These are phyloP conservation scores for Aspergillus affinis DNA, from an alignment of 495 filamentous ascomycete genomes.

Conservation along the genomic window DNA sequence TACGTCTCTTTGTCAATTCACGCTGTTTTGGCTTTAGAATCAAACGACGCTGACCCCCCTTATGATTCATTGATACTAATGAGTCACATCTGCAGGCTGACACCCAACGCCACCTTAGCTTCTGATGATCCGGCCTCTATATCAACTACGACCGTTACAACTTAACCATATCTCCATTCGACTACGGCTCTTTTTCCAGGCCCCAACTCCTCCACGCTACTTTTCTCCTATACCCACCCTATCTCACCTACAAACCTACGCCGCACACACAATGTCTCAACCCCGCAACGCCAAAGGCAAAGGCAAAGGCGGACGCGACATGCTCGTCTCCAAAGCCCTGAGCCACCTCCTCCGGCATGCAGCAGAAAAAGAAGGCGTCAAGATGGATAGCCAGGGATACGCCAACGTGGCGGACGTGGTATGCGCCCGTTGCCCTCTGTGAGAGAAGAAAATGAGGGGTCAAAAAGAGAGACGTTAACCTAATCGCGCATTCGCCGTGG, in stretches of 20 bases:
- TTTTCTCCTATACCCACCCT: background rate
- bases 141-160: background rate
- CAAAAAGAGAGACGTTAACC: background rate
- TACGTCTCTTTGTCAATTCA: background rate
- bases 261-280: background rate
- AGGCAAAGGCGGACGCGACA: constrained; percentile 47
- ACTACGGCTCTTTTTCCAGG: background rate
- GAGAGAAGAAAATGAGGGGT: background rate
- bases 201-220: background rate
- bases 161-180: background rate
- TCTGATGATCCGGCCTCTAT: background rate
- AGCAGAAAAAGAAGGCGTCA: constrained; percentile 73
- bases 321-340: constrained; percentile 76
- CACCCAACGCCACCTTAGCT: background rate
- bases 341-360: constrained; percentile 80
- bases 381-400: constrained; percentile 75
- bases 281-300: constrained; percentile 1
- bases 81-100: background rate
- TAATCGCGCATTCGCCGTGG: constrained; percentile 4
- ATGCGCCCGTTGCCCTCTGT: constrained; percentile 28
- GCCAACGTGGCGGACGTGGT: constrained; percentile 77
- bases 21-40: background rate
- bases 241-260: background rate
- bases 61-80: background rate
- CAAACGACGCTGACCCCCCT: background rate